Evolutionary conservation across 2,329 filamentous ascomycete species (phyloP).

Genomic region (Clonostachys byssicola): DNA sequence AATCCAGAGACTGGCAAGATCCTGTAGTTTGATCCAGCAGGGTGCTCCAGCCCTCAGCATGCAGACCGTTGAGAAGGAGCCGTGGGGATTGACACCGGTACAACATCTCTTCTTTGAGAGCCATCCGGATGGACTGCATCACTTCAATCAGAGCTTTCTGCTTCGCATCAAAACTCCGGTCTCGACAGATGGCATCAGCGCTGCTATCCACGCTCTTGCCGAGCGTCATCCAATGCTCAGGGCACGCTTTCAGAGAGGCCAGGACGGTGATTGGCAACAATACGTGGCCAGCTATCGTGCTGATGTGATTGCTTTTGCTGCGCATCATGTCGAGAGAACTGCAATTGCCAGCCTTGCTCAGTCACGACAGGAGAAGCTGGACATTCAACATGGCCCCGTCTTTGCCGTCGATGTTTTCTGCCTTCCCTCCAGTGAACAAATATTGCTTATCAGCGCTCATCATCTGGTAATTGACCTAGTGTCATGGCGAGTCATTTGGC

Average conservation of each 20-base stretch:
- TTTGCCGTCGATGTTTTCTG: conserved; percentile 9
- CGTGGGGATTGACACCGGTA: no score
- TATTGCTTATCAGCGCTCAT: conserved; percentile 26
- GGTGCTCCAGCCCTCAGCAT: no score
- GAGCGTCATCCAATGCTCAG: conserved; percentile 4
- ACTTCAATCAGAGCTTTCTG: conserved; percentile 3
- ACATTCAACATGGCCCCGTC: conserved; percentile 4
- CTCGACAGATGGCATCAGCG: not conserved
- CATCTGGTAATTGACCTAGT: conserved; percentile 38
- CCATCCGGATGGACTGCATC: no score
- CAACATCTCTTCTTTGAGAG: no score
- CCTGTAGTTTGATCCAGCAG: no score
- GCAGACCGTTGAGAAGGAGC: no score
- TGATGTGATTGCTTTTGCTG: no score
- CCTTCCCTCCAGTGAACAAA: conserved; percentile 3
- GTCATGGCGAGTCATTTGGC: conserved; percentile 37
- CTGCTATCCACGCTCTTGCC: conserved; percentile 10
- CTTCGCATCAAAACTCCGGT: not conserved
- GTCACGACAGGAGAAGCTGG: conserved; percentile 4
- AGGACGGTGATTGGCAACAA: conserved; percentile 6
- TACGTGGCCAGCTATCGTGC: no score
- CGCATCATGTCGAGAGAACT: no score
- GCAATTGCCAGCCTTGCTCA: conserved; percentile 8
- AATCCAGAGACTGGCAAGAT: conserved; percentile 14
- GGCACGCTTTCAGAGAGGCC: not conserved